These are phyloP conservation scores for Clonostachys byssicola DNA, from an alignment of 2,329 filamentous ascomycete species.

Conservation along the genomic window DNA sequence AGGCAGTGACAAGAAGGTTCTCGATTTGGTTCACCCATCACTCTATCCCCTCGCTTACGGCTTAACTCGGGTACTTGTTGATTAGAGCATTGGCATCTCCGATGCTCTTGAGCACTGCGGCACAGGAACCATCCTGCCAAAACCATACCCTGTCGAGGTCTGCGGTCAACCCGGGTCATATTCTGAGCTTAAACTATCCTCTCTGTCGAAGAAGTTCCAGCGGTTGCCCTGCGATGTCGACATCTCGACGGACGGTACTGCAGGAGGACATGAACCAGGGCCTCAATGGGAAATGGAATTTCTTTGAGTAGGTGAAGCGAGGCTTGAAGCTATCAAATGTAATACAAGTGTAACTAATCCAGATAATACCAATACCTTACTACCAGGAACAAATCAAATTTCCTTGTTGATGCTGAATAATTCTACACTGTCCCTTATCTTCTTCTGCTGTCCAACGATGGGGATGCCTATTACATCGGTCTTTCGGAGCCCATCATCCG, in stretches of 20 bases:
- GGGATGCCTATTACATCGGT: no score
- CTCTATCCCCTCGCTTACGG: slow-evolving; percentile 58
- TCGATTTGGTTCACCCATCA: slow-evolving; percentile 61
- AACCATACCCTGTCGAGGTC: neutral
- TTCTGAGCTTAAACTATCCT: no score
- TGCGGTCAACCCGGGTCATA: neutral
- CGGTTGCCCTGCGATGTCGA: slow-evolving; percentile 46
- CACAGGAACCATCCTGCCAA: slow-evolving; percentile 19
- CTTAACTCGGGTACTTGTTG: slow-evolving; percentile 23
- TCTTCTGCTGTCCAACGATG: no score
- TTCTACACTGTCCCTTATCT: no score
- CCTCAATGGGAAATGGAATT: no score
- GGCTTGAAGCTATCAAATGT: no score
- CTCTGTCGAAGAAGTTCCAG: slow-evolving; percentile 25
- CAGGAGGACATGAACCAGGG: neutral
- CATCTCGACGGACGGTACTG: slow-evolving; percentile 17
- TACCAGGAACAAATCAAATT: no score
- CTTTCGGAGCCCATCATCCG: no score
- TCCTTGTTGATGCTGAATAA: no score
- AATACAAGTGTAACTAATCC: no score
- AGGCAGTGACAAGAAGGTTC: slow-evolving; percentile 47
- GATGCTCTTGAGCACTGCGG: slow-evolving; percentile 26
- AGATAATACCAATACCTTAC: no score
- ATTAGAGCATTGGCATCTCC: slow-evolving; percentile 25
- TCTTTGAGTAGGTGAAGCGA: no score